Evolutionary conservation across 179 eudicot genomes (phyloP).

Genomic region (Spinacia oleracea): DNA sequence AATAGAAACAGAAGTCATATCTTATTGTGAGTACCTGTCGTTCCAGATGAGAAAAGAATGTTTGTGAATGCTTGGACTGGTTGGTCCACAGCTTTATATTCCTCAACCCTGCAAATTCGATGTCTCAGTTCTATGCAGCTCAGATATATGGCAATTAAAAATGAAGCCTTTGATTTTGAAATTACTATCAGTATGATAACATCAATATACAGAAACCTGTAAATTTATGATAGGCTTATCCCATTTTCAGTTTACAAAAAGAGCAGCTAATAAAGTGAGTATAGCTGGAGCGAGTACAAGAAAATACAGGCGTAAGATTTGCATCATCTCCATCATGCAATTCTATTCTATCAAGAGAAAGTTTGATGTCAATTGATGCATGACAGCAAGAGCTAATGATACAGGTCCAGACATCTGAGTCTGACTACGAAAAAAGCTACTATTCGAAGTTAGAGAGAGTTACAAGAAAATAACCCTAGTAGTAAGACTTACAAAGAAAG

Average conservation of each 20-base stretch:
- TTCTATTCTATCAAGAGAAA: not conserved
- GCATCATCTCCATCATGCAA: not conserved
- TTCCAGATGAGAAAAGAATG: constrained; percentile 97
- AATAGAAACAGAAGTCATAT: not conserved
- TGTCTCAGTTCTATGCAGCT: not conserved
- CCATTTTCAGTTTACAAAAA: not conserved
- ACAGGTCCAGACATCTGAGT: not conserved
- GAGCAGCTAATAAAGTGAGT: not conserved
- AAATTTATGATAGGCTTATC: not conserved
- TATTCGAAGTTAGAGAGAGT: no score
- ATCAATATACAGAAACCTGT: not conserved
- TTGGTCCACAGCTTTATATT: constrained; percentile 65
- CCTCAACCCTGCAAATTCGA: constrained; percentile 52
- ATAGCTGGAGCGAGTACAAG: not conserved
- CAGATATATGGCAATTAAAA: not conserved
- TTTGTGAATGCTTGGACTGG: constrained; percentile 75
- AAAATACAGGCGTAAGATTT: not conserved
- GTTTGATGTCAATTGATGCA: not conserved
- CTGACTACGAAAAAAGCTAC: not conserved
- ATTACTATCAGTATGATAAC: not conserved
- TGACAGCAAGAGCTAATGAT: not conserved
- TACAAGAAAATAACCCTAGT: not conserved
- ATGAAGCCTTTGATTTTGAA: not conserved
- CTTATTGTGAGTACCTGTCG: constrained; percentile 60
- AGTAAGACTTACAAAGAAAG: no score